A percentile compares a stretch with the other conserved stretches of the same genome.
Conservation (phyloP, 805 yeast genomes). For the Starmera dryadoides region DNA sequence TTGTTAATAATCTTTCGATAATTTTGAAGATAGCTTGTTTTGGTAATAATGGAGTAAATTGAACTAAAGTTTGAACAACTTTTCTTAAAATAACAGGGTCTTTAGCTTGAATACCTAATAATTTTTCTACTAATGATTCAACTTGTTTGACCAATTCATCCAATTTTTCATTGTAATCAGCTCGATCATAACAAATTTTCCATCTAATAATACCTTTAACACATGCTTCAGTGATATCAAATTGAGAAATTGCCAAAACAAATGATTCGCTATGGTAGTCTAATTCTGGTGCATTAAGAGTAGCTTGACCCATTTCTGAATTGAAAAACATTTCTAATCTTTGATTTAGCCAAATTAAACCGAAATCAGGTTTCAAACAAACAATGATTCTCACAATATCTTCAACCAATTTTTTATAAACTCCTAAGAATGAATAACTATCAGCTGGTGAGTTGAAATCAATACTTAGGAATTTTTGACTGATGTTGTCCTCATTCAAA, state of each 20-base stretch:
- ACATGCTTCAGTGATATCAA: constrained; percentile 82
- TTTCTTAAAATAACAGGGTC: constrained; percentile 80
- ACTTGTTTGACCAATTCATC: constrained; percentile 48
- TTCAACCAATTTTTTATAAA: constrained; percentile 78
- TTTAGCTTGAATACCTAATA: constrained; percentile 66
- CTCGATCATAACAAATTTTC: constrained; percentile 81
- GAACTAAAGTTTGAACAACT: constrained; percentile 86
- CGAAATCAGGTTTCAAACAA: constrained; percentile 77
- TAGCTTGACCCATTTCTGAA: constrained; percentile 58
- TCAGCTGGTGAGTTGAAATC: constrained; percentile 90
- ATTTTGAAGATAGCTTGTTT: constrained; percentile 79
- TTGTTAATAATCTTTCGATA: constrained; percentile 75
- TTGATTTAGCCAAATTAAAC: constrained; percentile 74
- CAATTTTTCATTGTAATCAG: constrained; percentile 40
- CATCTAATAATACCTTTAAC: constrained; percentile 91
- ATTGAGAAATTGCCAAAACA: constrained; percentile 71
- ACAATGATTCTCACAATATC: constrained; percentile 85
- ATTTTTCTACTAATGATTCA: constrained; percentile 64
- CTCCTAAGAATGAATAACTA: constrained; percentile 62
- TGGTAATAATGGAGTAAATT: constrained; percentile 84
- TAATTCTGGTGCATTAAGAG: constrained; percentile 47
- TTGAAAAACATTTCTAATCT: constrained; percentile 68
- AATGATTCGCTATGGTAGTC: constrained; percentile 60
- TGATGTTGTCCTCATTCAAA: constrained; percentile 55
- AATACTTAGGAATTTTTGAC: constrained; percentile 62